These are phyloP conservation scores for Carex myosuroides DNA, from an alignment of 176 grass and related monocot species.

Conservation along the genomic window DNA sequence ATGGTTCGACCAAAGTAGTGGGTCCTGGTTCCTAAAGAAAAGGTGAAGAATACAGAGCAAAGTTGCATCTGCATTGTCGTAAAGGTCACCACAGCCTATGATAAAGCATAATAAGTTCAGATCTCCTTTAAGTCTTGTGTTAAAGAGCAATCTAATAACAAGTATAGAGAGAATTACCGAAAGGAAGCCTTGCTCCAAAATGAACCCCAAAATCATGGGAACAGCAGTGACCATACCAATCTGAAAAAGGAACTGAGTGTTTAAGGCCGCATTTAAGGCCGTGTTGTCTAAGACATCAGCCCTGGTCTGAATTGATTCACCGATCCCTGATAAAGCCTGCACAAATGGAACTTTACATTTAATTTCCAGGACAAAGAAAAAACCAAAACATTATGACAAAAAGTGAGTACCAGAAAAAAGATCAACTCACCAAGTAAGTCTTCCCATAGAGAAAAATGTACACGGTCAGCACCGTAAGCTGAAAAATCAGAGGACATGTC, in stretches of 20 bases:
- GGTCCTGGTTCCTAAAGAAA: slow-evolving; percentile 88
- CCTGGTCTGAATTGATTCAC: slow-evolving; percentile 64
- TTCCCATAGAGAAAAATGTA: slow-evolving; percentile 96
- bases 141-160: neutral
- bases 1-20: slow-evolving; percentile 91
- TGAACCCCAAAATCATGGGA: slow-evolving; percentile 87
- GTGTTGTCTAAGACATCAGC: slow-evolving; percentile 63
- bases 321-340: slow-evolving; percentile 96
- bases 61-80: slow-evolving; percentile 92
- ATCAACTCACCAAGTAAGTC: slow-evolving; percentile 68
- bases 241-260: slow-evolving; percentile 93
- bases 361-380: slow-evolving; percentile 17
- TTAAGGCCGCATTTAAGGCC: slow-evolving; percentile 58
- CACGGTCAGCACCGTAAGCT: slow-evolving; percentile 82
- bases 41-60: slow-evolving; percentile 91
- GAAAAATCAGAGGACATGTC: slow-evolving; percentile 39
- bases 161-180: slow-evolving; percentile 41
- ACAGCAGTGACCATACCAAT: slow-evolving; percentile 91
- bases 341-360: slow-evolving; percentile 16
- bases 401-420: neutral
- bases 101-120: slow-evolving; percentile 22
- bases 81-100: slow-evolving; percentile 80
- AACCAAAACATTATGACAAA: neutral
- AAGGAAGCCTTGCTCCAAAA: slow-evolving; percentile 72
- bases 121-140: neutral